A percentile compares a stretch with the other conserved stretches of the same genome.
These are phyloP conservation scores for Recurvomyces mirabilis DNA, from an alignment of 495 filamentous ascomycete genomes.

Conservation along the genomic window DNA sequence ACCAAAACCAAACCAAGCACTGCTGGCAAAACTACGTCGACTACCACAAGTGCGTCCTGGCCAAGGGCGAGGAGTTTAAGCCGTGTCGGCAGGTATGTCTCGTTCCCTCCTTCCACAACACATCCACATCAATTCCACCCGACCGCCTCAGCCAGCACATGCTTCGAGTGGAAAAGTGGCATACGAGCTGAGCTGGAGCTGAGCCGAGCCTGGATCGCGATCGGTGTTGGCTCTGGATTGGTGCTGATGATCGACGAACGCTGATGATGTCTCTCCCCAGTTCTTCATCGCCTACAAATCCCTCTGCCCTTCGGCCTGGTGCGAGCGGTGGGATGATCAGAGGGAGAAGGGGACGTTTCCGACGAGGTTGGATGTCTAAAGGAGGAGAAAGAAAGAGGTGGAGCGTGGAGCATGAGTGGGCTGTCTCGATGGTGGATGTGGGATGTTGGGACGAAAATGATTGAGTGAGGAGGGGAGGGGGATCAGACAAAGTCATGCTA, in stretches of 20 bases:
- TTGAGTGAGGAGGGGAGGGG: background rate
- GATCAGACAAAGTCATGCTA: background rate
- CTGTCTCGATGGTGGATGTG: too few species aligned
- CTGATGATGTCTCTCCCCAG: constrained; percentile 33
- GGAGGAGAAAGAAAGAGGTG: background rate
- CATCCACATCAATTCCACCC: background rate
- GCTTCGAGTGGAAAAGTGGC: too few species aligned
- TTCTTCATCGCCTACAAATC: constrained; percentile 94
- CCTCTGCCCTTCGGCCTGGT: constrained; percentile 92
- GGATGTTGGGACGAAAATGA: background rate
- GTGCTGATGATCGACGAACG: background rate
- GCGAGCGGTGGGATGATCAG: constrained; percentile 92
- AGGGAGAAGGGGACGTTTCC: constrained; percentile 90
- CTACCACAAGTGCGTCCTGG: constrained; percentile 97
- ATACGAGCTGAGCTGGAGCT: too few species aligned
- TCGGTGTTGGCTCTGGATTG: too few species aligned
- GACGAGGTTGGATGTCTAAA: constrained; percentile 49
- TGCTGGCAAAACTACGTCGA: constrained; percentile 99
- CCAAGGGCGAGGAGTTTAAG: constrained; percentile 97
- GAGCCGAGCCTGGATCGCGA: too few species aligned
- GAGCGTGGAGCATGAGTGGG: background rate
- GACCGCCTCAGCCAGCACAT: too few species aligned
- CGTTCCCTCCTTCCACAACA: background rate
- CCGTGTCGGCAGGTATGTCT: constrained; percentile 82
- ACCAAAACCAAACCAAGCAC: constrained; percentile 88